Evolutionary conservation across 495 filamentous ascomycete genomes (phyloP).

Genomic region (Trypethelium eluteriae): DNA sequence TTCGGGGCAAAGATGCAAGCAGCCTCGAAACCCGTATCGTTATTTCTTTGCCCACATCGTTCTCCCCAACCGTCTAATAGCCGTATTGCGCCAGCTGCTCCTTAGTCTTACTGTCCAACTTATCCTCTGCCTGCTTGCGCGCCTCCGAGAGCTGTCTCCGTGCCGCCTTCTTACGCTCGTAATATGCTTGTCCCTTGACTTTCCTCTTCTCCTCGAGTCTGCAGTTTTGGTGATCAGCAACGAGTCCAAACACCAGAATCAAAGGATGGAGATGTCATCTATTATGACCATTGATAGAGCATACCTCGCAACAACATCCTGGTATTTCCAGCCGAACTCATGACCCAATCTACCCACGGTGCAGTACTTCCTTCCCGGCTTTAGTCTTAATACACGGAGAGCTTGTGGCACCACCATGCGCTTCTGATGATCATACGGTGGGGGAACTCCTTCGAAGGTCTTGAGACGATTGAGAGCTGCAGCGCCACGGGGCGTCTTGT

Average conservation of each 20-base stretch:
- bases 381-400: conserved; percentile 83
- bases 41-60: conserved; percentile 5
- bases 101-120: conserved; percentile 68
- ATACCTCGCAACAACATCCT: conserved; percentile 94
- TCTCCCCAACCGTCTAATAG: conserved; percentile 46
- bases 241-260: not conserved
- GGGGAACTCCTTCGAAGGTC: conserved; percentile 98
- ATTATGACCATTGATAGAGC: conserved; percentile 34
- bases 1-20: conserved; percentile 9
- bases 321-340: conserved; percentile 99
- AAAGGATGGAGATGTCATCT: not conserved
- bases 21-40: conserved; percentile 13
- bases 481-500: conserved; percentile 97
- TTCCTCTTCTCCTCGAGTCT: conserved; percentile 99
- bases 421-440: conserved; percentile 99
- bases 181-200: conserved; percentile 97
- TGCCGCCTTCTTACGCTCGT: conserved; percentile 96
- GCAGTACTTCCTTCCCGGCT: conserved; percentile 99
- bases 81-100: conserved; percentile 62
- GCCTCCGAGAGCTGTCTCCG: conserved; percentile 83
- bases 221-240: conserved; percentile 39
- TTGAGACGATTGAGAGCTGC: conserved; percentile 95
- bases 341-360: conserved; percentile 94
- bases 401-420: conserved; percentile 98
- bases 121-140: conserved; percentile 65